phyloP scores from a whole-genome alignment of 768 basidiomycete genomes.

The Boletellus sp. region DNA sequence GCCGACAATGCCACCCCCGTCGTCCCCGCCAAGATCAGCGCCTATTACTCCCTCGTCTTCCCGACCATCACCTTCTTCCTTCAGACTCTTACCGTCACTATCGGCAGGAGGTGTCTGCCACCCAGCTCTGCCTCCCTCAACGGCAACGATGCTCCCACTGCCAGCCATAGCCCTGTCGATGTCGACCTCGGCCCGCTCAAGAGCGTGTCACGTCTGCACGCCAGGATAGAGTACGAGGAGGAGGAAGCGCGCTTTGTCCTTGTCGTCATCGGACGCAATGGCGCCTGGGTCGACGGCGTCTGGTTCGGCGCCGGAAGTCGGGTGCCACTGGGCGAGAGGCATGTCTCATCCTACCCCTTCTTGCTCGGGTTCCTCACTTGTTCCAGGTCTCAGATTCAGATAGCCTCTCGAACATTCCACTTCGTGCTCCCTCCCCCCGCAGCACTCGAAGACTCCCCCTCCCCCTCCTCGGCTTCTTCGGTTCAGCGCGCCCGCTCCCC shows the following conservation, averaged over 20 bases:
- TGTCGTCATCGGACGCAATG: constrained; percentile 92
- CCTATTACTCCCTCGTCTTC: constrained; percentile 92
- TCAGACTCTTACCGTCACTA: constrained; percentile 89
- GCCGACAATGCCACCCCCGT: constrained; percentile 11
- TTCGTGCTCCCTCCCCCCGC: constrained; percentile 92
- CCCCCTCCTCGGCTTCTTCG: constrained; percentile 74
- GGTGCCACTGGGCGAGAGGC: constrained; percentile 86
- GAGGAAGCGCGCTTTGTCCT: constrained; percentile 86
- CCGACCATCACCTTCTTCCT: constrained; percentile 96
- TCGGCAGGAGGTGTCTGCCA: constrained; percentile 83
- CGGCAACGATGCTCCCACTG: constrained; percentile 38
- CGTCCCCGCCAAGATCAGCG: constrained; percentile 75
- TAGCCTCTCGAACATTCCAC: constrained; percentile 94
- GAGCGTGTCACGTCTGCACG: constrained; percentile 96
- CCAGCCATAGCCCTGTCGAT: constrained; percentile 50
- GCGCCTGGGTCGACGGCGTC: constrained; percentile 97
- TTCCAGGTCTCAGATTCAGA: constrained; percentile 88
- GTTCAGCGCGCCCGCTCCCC: constrained; percentile 68
- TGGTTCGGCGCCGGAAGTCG: constrained; percentile 88
- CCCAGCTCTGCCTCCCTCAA: constrained; percentile 51
- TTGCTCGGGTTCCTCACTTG: constrained; percentile 11
- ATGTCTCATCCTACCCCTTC: constrained; percentile 14
- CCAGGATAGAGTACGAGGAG: constrained; percentile 91
- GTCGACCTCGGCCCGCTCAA: constrained; percentile 95
- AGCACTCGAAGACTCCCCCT: constrained; percentile 74